phyloP scores from a whole-genome alignment of 2,329 filamentous ascomycete genomes.

The Microsporum ferrugineum region DNA sequence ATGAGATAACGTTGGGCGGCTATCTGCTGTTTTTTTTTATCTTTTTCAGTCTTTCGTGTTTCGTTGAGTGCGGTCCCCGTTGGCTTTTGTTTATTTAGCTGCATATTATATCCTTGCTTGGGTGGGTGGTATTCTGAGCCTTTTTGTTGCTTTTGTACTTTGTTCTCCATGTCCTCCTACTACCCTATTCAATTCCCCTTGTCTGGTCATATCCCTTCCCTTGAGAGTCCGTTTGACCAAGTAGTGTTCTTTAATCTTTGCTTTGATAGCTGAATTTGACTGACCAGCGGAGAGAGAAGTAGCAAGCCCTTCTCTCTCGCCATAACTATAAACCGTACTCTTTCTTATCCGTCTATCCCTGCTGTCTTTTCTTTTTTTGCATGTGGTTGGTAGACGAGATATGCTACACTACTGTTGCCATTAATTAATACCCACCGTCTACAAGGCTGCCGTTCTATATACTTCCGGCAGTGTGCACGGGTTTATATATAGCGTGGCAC shows the following conservation, averaged over 20 bases:
- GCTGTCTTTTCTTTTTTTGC: neutral
- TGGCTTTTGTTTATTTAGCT: conserved; percentile 6
- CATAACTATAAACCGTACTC: neutral
- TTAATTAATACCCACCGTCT: neutral
- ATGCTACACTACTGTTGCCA: neutral
- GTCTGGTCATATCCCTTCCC: neutral
- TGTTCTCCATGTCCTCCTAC: neutral
- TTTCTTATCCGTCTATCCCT: neutral
- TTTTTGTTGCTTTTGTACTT: neutral
- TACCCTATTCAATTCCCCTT: neutral
- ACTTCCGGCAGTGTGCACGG: neutral
- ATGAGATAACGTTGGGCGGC: conserved; percentile 13
- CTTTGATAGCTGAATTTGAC: conserved; percentile 1
- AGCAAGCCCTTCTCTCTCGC: neutral
- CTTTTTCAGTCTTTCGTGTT: conserved; percentile 20
- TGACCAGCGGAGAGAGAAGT: neutral
- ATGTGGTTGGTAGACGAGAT: neutral
- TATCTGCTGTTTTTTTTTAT: conserved; percentile 12
- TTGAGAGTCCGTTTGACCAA: neutral
- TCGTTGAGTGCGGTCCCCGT: conserved; percentile 15
- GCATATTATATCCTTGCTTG: conserved; percentile 5
- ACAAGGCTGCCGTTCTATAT: neutral
- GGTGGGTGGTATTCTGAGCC: conserved; percentile 5
- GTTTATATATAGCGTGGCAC: neutral
- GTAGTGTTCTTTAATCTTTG: neutral